Conservation (phyloP, 2,329 filamentous ascomycete genomes). For the Dactylellina leptospora region DNA sequence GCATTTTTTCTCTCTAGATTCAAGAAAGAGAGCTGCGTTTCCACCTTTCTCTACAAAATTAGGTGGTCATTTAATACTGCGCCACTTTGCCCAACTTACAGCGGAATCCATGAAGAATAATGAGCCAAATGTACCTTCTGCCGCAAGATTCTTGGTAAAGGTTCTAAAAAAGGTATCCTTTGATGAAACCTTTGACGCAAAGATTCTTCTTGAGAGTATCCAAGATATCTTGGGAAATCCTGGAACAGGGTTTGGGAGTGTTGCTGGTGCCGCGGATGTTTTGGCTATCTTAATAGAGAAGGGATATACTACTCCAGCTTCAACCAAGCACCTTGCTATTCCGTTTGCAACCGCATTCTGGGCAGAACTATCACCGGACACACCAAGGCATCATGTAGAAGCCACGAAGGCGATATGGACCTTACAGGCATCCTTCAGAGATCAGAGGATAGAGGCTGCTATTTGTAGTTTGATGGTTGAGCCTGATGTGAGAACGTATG, state of each 20-base stretch:
- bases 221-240: slow-evolving; percentile 26
- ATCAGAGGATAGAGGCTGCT: slow-evolving; percentile 81
- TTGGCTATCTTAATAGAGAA: slow-evolving; percentile 56
- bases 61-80: slow-evolving; percentile 40
- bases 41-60: slow-evolving; percentile 51
- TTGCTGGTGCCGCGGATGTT: slow-evolving; percentile 54
- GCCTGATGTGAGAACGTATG: slow-evolving; percentile 65
- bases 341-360: slow-evolving; percentile 78
- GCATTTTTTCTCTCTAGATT: slow-evolving; percentile 52
- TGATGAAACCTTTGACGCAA: slow-evolving; percentile 32
- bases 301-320: slow-evolving; percentile 59
- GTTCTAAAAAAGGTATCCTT: slow-evolving; percentile 55
- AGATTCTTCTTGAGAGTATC: slow-evolving; percentile 25
- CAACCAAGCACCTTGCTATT: slow-evolving; percentile 71
- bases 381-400: slow-evolving; percentile 94
- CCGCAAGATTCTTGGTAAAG: slow-evolving; percentile 55
- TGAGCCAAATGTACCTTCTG: slow-evolving; percentile 54
- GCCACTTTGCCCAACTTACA: slow-evolving; percentile 40
- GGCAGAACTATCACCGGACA: slow-evolving; percentile 79
- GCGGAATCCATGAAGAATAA: slow-evolving; percentile 41
- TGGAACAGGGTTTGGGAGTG: slow-evolving; percentile 53
- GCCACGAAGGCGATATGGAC: slow-evolving; percentile 86
- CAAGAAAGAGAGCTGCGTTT: slow-evolving; percentile 39
- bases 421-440: slow-evolving; percentile 75
- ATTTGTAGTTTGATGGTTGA: slow-evolving; percentile 75